A percentile compares a stretch with the other conserved stretches of the same genome.
Evolutionary conservation across 148 eudicot genomes (phyloP).

Genomic region (Camellia sinensis): DNA sequence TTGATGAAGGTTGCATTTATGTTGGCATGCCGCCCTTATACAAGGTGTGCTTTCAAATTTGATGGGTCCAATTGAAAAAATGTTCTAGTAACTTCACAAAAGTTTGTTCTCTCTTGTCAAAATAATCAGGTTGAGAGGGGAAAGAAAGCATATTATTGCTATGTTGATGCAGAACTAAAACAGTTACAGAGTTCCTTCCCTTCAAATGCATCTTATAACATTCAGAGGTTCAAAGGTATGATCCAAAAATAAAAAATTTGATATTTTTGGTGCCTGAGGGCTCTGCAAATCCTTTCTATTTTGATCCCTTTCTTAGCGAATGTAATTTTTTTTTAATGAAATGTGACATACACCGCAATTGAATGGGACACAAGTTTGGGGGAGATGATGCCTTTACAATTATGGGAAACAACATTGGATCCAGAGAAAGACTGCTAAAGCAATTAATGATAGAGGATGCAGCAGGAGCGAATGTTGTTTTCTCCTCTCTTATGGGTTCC

Average conservation of each 20-base stretch:
- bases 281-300: too few relatives aligned
- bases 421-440: slow-evolving; percentile 83
- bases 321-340: not conserved
- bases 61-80: not conserved
- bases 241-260: not conserved
- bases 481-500: slow-evolving; percentile 94
- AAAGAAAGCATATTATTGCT: slow-evolving; percentile 78
- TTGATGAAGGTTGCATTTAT: slow-evolving; percentile 89
- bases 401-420: slow-evolving; percentile 93
- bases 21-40: slow-evolving; percentile 98
- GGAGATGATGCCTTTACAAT: slow-evolving; percentile 94
- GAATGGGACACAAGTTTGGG: slow-evolving; percentile 63
- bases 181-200: slow-evolving; percentile 62
- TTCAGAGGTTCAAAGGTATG: slow-evolving; percentile 93
- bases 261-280: not conserved
- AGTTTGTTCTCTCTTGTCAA: not conserved
- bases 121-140: slow-evolving; percentile 81
- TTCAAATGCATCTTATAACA: slow-evolving; percentile 82
- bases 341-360: too few relatives aligned
- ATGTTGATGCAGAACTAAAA: slow-evolving; percentile 70
- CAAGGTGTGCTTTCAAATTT: slow-evolving; percentile 55
- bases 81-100: too few relatives aligned
- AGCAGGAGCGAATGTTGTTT: slow-evolving; percentile 80
- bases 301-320: not conserved
- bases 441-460: slow-evolving; percentile 82